Base-by-base conservation (phyloP, 768 basidiomycete genomes). In the Dioszegia crocea region DNA sequence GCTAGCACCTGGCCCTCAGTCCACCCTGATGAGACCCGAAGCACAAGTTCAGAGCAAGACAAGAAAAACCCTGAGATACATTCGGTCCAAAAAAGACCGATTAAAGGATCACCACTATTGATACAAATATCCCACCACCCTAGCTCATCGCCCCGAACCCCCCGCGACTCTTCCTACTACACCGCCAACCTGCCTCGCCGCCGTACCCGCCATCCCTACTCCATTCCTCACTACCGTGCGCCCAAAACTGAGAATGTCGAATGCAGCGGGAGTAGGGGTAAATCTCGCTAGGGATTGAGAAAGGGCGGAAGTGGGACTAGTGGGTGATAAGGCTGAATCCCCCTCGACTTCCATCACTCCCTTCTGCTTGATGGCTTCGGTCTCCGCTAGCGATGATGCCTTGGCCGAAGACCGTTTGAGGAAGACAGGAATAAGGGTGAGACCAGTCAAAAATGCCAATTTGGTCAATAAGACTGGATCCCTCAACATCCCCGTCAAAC, bases 371-470 rank as follows among this genome's bases (percentile, higher is more conserved):
- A 46, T 8, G 46, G 36, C 19, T 33, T 6, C 6, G 33, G 33
- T 6, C 10, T 27, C 38, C 30, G 23, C 27, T 19, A 30, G 12
- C 27, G 61, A 46, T 31, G 56, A n/a, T 19, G 38, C 24, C 14
- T 41, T 24, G 3, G 56, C 43, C 17, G 31, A 38, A 36, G 52
- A 33, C 19, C 31, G 4, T 53, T 76, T 76, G 21, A 85, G 87
- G 4, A 94, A 79, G 51, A 94, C 89, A 14, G 92, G 92, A 14
- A 91, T 86, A 11, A 94, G 82, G 43, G 90, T 91, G 60, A 97
- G 77, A 69, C 87, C 82, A 21, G 90, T 88, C 9, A 97, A 79
- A 63, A 89, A 83, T 23, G 86, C 82, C 60, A 97, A 85, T 76
- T 94, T 94, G 67, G 85, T 66, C 61, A 96, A 82, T 68, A 94